These are phyloP conservation scores for Thielaviopsis euricoi DNA, from an alignment of 2,329 filamentous ascomycete species.

Conservation along the genomic window DNA sequence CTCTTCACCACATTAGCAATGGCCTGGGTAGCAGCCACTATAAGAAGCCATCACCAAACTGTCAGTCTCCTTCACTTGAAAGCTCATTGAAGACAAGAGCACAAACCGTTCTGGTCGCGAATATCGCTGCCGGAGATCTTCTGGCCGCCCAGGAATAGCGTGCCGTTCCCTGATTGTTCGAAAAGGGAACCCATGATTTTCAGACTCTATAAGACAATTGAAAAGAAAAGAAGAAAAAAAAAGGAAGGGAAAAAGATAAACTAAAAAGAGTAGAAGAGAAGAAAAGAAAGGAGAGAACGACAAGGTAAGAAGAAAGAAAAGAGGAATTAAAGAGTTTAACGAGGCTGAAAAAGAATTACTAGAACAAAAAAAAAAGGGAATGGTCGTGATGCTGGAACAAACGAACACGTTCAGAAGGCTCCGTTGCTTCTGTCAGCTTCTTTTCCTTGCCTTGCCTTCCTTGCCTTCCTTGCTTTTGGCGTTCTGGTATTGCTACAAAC, in stretches of 20 bases:
- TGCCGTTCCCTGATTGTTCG: constrained; percentile 87
- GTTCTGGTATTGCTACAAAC: neutral
- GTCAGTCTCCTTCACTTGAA: constrained; percentile 19
- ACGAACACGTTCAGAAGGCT: constrained; percentile 9
- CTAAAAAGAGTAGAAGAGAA: neutral
- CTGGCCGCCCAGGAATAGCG: constrained; percentile 87
- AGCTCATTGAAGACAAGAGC: constrained; percentile 13
- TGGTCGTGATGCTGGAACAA: constrained; percentile 5
- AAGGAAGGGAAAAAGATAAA: neutral
- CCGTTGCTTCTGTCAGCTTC: constrained; percentile 12
- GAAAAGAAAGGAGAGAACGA: constrained; percentile 3
- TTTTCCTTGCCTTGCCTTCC: neutral
- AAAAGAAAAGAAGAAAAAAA: constrained; percentile 6
- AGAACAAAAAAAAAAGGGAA: neutral
- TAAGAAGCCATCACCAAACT: constrained; percentile 1
- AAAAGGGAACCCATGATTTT: constrained; percentile 78
- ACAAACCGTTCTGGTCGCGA: constrained; percentile 80
- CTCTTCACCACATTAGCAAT: constrained; percentile 99
- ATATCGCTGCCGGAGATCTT: constrained; percentile 97
- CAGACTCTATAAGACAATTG: neutral
- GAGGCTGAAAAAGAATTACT: neutral
- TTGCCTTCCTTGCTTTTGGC: neutral
- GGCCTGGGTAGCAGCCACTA: constrained; percentile 85
- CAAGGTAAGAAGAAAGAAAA: neutral
- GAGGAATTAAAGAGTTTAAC: constrained; percentile 4